Conservation (phyloP, 2,329 filamentous ascomycete genomes). For the Penicillium sp. region DNA sequence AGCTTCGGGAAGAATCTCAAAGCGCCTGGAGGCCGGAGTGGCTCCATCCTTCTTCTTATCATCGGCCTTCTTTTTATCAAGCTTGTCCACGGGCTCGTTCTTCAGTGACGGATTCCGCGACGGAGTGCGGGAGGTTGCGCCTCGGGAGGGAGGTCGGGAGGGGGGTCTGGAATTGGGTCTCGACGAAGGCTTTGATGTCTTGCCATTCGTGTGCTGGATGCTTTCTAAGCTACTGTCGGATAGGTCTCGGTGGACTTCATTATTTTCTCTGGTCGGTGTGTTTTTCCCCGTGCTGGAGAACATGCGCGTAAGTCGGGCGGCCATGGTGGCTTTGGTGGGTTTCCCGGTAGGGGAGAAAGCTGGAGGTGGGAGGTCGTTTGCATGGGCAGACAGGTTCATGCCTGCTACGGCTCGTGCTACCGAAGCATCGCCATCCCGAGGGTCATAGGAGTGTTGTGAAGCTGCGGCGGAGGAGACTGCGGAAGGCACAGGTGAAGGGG, state of each 20-base stretch:
- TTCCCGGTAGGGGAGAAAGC: constrained; percentile 31
- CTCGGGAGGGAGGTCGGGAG: constrained; percentile 34
- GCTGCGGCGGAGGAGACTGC: constrained; percentile 44
- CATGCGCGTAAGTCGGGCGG: constrained; percentile 48
- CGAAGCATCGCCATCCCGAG: constrained; percentile 40
- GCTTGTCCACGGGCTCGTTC: constrained; percentile 31
- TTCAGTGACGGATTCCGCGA: constrained; percentile 39
- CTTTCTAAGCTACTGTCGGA: constrained; percentile 43
- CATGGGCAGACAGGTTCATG: constrained; percentile 39
- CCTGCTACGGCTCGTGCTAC: constrained; percentile 48
- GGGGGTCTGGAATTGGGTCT: constrained; percentile 31
- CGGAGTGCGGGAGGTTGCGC: constrained; percentile 23
- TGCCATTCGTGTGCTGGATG: constrained; percentile 36
- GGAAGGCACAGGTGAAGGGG: constrained; percentile 46
- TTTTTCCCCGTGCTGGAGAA: constrained; percentile 45
- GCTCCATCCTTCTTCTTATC: constrained; percentile 40
- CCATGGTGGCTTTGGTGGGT: constrained; percentile 44
- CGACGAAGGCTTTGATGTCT: constrained; percentile 26
- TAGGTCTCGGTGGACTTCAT: constrained; percentile 33
- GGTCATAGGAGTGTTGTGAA: constrained; percentile 43
- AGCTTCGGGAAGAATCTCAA: constrained; percentile 60
- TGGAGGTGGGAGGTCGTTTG: constrained; percentile 31
- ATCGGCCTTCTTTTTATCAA: constrained; percentile 28
- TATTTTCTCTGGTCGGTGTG: constrained; percentile 31
- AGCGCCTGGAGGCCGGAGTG: constrained; percentile 47